Base-by-base conservation (phyloP, 2,329 filamentous ascomycete genomes). In the Aaosphaeria arxii region DNA sequence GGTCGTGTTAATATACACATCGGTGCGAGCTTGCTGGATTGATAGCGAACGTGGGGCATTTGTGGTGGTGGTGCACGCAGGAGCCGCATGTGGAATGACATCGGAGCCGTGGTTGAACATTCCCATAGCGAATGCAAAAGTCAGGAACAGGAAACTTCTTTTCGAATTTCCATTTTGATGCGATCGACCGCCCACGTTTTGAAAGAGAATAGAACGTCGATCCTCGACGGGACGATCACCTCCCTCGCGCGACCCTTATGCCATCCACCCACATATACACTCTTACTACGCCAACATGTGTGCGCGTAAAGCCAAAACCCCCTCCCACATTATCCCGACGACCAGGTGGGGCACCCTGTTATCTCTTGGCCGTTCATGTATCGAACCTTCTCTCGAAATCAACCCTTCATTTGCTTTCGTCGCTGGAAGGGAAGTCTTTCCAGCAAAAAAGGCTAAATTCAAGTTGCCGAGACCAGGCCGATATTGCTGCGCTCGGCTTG, bases 341-440 rank as follows among this genome's bases (percentile, higher is more conserved):
- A 49, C 39, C 49, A 49, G 47, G 57, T 58, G 55, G 57, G 57
- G 55, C 57, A 49, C 42, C 33, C 28, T 39, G 7, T 42, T 45
- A 43, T 35, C 44, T 13, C 48, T 49, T 40, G 36, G 42, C 43
- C 35, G n/a, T 3, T 42, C 39, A 30, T 42, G 45, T 46, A 28
- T 11, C 31, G 46, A 48, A 32, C 13, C 7, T 48, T 47, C 40
- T 28, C 31, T 32, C 39, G 51, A 56, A 54, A 45, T 56, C 48
- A 46, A 50, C 11, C 17, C 17, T 17, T 51, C 51, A 51, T 53
- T 43, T 50, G 43, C 31, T 24, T 24, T 2, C 17, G 17, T 24
- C 17, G 47, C 44, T 46, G 51, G 49, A 46, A 43, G 35, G 49
- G 45, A 50, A 38, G 29, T 24, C 6, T 43, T 6, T 24, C 17